These are phyloP conservation scores for Claviceps quebecensis DNA, from an alignment of 2,329 filamentous ascomycete genomes.

Conservation along the genomic window DNA sequence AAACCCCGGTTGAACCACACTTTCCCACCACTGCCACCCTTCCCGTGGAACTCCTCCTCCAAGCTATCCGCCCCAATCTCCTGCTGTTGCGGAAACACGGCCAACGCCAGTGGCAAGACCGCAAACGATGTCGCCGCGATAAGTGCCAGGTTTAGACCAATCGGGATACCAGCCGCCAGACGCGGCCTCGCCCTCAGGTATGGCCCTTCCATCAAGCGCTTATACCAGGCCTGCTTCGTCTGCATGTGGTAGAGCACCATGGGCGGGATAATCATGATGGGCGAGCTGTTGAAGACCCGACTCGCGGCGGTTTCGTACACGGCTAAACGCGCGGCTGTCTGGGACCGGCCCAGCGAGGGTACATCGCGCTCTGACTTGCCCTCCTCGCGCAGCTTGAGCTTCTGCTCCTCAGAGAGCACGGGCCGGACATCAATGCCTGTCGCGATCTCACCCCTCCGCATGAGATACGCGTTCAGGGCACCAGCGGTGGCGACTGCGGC, in stretches of 20 bases:
- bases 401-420: constrained; percentile 57
- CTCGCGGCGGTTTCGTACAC: constrained; percentile 88
- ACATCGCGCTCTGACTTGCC: constrained; percentile 51
- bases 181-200: constrained; percentile 70
- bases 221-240: constrained; percentile 27
- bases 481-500: constrained; percentile 87
- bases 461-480: constrained; percentile 88
- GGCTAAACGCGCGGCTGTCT: constrained; percentile 74
- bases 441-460: constrained; percentile 92
- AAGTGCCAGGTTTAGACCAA: constrained; percentile 74
- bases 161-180: constrained; percentile 38
- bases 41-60: constrained; percentile 75
- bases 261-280: constrained; percentile 93
- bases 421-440: constrained; percentile 88
- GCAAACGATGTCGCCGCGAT: constrained; percentile 80
- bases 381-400: constrained; percentile 38
- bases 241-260: constrained; percentile 75
- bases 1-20: constrained; percentile 98
- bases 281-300: constrained; percentile 83
- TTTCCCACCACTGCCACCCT: constrained; percentile 63
- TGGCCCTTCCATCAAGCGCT: constrained; percentile 40
- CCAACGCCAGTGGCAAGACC: constrained; percentile 78
- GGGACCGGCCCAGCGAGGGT: constrained; percentile 68
- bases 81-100: constrained; percentile 85
- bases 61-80: constrained; percentile 59